Evolutionary conservation across 2,329 filamentous ascomycete species (phyloP).

Genomic region (Sarocladium kiliense): DNA sequence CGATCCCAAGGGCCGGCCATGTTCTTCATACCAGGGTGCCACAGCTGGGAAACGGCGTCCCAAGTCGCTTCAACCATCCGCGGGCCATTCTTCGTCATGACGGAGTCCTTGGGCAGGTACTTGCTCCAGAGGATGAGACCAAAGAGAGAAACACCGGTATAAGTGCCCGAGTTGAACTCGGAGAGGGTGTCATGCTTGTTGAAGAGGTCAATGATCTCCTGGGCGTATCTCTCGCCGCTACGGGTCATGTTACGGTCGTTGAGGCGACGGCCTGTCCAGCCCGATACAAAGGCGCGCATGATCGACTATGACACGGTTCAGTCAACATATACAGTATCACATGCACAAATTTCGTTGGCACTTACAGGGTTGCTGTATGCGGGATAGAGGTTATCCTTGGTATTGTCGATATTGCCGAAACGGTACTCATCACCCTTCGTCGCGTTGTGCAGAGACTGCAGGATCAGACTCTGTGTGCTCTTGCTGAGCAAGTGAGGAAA

Average conservation of each 20-base stretch:
- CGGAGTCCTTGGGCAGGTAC: conserved; percentile 47
- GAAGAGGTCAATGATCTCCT: conserved; percentile 52
- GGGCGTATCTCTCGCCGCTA: conserved; percentile 50
- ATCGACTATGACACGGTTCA: too few species aligned
- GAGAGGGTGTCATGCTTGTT: conserved; percentile 50
- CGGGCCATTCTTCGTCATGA: conserved; percentile 47
- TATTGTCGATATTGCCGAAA: conserved; percentile 45
- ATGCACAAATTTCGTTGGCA: neutral
- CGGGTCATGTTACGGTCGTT: conserved; percentile 54
- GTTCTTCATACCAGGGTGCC: conserved; percentile 54
- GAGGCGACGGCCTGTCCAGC: conserved; percentile 51
- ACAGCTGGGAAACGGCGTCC: conserved; percentile 46
- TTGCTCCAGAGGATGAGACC: conserved; percentile 55
- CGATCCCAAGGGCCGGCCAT: conserved; percentile 62
- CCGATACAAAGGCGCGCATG: conserved; percentile 57
- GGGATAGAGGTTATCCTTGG: conserved; percentile 57
- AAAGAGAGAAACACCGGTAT: conserved; percentile 56
- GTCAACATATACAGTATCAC: too few species aligned
- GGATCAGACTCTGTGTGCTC: conserved; percentile 35
- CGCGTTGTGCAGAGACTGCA: conserved; percentile 48
- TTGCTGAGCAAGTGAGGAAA: conserved; percentile 41
- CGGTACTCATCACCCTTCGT: conserved; percentile 57
- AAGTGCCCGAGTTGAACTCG: conserved; percentile 59
- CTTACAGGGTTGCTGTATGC: conserved; percentile 50
- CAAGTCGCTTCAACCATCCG: conserved; percentile 49